Evolutionary conservation across 768 basidiomycete genomes (phyloP), one percentile per base, ranked within the genome.

Genomic region (Mycena galopus): DNA sequence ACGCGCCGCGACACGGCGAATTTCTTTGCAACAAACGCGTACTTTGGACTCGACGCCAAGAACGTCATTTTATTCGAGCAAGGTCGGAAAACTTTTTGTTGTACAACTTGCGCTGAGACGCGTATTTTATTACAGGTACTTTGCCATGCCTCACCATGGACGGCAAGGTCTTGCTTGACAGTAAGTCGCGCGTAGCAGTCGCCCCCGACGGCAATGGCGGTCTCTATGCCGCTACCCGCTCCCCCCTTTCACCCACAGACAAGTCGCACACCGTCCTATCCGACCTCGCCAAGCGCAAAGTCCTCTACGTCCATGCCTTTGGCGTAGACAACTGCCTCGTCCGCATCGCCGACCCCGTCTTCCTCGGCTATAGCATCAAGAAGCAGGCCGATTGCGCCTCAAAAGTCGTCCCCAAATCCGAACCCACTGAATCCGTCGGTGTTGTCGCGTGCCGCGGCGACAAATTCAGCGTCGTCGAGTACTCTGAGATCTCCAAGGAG

Each of bases 281-380:
- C 47, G 96, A 99, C 81, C 88, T 99, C 73, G 84, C 86, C 29
- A 80, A 84, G 50, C 95, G 96, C 75, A 89, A 91, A 50, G 84
- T 99, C 73, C 88, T 91, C 69, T 98, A 97, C 82, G 88, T 99
- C 59, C 97, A 99, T 82, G 94, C 92, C 3, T 99, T 98, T 85
- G 92, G 97, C 78, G 98, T 99, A 77, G 98, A 99, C 86, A 99
- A 99, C 86, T 99, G 98, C 82, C 93, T 99, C 70, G 98, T 98
- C 73, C 91, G 93, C 72, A 95, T 99, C 65, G 98, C 97, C 58
- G 98, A 99, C 81, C 98, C 98, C 17, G 90, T 96, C 79, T 99
- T 99, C 88, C 85, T 99, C 75, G 98, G 98, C 29, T 97, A 94
- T 85, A 94, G 95, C 84, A 94, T 99, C 84, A 83, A 87, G 67